A percentile compares a stretch with the other conserved stretches of the same genome.
These are phyloP conservation scores for Aspergillus neoniger DNA, from an alignment of 2,329 filamentous ascomycete genomes.

Conservation along the genomic window DNA sequence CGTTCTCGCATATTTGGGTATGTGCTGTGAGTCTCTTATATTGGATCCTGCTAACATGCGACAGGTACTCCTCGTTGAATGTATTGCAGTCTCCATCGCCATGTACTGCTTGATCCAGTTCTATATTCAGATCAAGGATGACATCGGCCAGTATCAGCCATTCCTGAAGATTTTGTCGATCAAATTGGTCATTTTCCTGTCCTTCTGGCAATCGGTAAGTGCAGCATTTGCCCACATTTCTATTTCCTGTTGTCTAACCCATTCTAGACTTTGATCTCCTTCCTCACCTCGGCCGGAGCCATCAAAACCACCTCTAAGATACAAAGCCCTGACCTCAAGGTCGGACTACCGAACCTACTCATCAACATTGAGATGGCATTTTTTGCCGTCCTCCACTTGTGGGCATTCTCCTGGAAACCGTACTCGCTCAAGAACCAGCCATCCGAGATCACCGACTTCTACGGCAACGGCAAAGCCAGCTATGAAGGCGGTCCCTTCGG, in stretches of 20 bases:
- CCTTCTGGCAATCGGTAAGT: slow-evolving; percentile 74
- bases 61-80: slow-evolving; percentile 68
- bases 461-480: slow-evolving; percentile 47
- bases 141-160: slow-evolving; percentile 68
- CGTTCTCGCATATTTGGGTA: slow-evolving; percentile 85
- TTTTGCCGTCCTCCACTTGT: slow-evolving; percentile 76
- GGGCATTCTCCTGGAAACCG: slow-evolving; percentile 75
- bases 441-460: slow-evolving; percentile 47
- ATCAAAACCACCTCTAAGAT: slow-evolving; percentile 65
- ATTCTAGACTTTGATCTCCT: slow-evolving; percentile 57
- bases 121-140: slow-evolving; percentile 72
- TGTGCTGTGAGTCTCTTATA: slow-evolving; percentile 30
- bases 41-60: slow-evolving; percentile 10
- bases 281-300: slow-evolving; percentile 63
- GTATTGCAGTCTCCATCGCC: slow-evolving; percentile 71
- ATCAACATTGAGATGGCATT: slow-evolving; percentile 83
- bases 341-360: slow-evolving; percentile 75
- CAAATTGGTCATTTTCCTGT: slow-evolving; percentile 88
- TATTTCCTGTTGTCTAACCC: neutral
- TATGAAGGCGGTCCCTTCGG: slow-evolving; percentile 69
- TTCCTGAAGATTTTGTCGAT: slow-evolving; percentile 83
- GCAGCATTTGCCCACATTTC: neutral
- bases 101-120: slow-evolving; percentile 91
- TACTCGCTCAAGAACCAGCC: slow-evolving; percentile 61
- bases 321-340: slow-evolving; percentile 73